Evolutionary conservation across 176 grass and related monocot species (phyloP).

Genomic region (Secale cereale): DNA sequence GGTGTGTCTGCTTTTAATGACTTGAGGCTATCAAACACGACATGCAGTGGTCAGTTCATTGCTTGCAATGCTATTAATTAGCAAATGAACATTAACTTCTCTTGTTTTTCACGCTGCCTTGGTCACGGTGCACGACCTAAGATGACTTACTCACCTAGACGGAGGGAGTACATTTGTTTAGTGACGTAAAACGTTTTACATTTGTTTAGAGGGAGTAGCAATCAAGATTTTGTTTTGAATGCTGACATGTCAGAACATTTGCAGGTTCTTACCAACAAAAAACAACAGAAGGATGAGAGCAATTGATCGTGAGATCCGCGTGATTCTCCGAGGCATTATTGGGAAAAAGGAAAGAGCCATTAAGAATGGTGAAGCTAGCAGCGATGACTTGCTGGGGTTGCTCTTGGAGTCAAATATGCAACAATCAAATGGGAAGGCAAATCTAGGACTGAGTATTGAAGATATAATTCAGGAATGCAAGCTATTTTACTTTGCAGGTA

Average conservation of each 20-base stretch:
- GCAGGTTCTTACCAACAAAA: slow-evolving; percentile 60
- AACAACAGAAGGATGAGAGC: slow-evolving; percentile 52
- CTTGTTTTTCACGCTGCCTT: too few relatives aligned
- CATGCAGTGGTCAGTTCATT: too few relatives aligned
- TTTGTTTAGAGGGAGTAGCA: too few relatives aligned
- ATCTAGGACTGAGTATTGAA: slow-evolving; percentile 2
- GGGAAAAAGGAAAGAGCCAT: slow-evolving; percentile 44
- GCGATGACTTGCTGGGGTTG: slow-evolving; percentile 54
- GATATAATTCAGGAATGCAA: slow-evolving; percentile 84
- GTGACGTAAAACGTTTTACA: too few relatives aligned
- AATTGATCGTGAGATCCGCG: slow-evolving; percentile 28
- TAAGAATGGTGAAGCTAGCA: slow-evolving; percentile 21
- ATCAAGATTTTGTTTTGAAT: neutral
- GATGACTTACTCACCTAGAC: too few relatives aligned
- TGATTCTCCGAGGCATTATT: slow-evolving; percentile 53
- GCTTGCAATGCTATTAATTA: too few relatives aligned
- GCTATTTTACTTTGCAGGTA: slow-evolving; percentile 23
- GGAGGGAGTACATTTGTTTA: too few relatives aligned
- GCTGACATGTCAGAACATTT: neutral
- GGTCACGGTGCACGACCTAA: too few relatives aligned
- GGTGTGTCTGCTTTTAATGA: too few relatives aligned
- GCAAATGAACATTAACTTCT: too few relatives aligned
- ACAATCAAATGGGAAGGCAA: slow-evolving; percentile 31
- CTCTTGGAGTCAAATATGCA: slow-evolving; percentile 63
- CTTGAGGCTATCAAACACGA: too few relatives aligned